A percentile compares a stretch with the other conserved stretches of the same genome.
phyloP scores from a whole-genome alignment of 306 rosid species.

The Sphenostylis stenocarpa region DNA sequence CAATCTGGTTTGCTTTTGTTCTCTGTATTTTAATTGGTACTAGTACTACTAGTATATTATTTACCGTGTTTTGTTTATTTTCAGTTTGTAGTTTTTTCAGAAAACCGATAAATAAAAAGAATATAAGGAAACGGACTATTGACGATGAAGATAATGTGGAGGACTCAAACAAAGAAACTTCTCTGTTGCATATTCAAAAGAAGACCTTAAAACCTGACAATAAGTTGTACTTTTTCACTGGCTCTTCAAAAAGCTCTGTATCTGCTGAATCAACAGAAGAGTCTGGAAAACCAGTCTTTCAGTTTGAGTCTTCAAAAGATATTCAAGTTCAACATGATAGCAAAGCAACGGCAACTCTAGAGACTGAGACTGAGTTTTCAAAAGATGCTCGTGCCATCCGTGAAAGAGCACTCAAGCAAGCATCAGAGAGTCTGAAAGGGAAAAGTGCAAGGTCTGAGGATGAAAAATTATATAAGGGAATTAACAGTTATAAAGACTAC shows the following conservation, averaged over 20 bases:
- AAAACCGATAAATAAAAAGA: slow-evolving; percentile 44
- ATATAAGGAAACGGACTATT: slow-evolving; percentile 36
- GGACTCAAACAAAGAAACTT: slow-evolving; percentile 39
- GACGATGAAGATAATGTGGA: slow-evolving; percentile 39
- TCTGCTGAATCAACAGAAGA: slow-evolving; percentile 34
- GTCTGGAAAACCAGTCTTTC: slow-evolving; percentile 36
- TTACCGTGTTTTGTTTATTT: neutral
- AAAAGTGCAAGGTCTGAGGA: slow-evolving; percentile 42
- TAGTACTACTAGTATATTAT: too few relatives aligned
- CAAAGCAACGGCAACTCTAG: slow-evolving; percentile 80
- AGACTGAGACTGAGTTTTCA: slow-evolving; percentile 80
- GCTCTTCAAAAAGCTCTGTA: slow-evolving; percentile 36
- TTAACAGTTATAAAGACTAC: slow-evolving; percentile 65
- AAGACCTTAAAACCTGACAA: slow-evolving; percentile 42
- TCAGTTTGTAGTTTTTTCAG: slow-evolving; percentile 49
- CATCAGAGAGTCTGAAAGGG: slow-evolving; percentile 63
- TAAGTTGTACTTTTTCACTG: slow-evolving; percentile 42
- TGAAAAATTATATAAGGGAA: slow-evolving; percentile 67
- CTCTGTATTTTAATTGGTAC: neutral
- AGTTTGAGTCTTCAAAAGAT: slow-evolving; percentile 68
- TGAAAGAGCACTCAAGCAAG: slow-evolving; percentile 74
- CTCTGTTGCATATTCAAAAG: slow-evolving; percentile 41
- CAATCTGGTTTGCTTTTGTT: neutral
- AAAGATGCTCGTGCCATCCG: slow-evolving; percentile 78
- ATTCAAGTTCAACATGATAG: slow-evolving; percentile 81